Evolutionary conservation across 352 stramenopile species (phyloP).

Genomic region (Phytophthora idaei): DNA sequence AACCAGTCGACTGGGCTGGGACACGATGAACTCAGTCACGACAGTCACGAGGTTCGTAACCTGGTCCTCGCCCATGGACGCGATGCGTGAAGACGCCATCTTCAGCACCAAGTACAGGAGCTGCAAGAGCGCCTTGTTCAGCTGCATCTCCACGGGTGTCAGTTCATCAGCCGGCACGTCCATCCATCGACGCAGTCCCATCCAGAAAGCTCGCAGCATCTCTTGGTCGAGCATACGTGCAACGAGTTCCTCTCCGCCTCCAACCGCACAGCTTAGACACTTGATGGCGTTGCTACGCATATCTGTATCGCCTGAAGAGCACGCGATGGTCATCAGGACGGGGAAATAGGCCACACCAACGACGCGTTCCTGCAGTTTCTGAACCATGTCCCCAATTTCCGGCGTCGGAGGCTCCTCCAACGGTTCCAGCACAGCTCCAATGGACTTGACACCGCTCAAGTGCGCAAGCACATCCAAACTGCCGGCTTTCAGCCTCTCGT

Average conservation of each 20-base stretch:
- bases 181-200: conserved; percentile 69
- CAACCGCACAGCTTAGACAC: conserved; percentile 68
- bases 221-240: conserved; percentile 75
- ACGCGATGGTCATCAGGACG: conserved; percentile 64
- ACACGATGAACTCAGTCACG: conserved; percentile 76
- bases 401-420: conserved; percentile 44
- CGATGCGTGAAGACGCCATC: conserved; percentile 57
- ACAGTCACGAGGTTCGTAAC: conserved; percentile 68
- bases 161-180: conserved; percentile 43
- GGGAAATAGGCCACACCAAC: conserved; percentile 68
- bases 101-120: conserved; percentile 75
- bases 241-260: conserved; percentile 60
- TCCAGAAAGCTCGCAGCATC: conserved; percentile 70
- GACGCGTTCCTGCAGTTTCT: conserved; percentile 68
- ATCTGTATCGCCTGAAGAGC: conserved; percentile 47
- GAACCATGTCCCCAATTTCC: conserved; percentile 53
- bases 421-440: conserved; percentile 50
- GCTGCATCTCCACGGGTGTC: conserved; percentile 33
- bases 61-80: conserved; percentile 58
- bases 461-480: conserved; percentile 63
- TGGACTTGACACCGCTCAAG: conserved; percentile 60
- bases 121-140: conserved; percentile 62
- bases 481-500: conserved; percentile 48
- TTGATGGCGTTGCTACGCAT: conserved; percentile 67
- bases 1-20: conserved; percentile 49